Evolutionary conservation across 2,329 filamentous ascomycete species (phyloP).

Genomic region (Ascochyta koolunga): DNA sequence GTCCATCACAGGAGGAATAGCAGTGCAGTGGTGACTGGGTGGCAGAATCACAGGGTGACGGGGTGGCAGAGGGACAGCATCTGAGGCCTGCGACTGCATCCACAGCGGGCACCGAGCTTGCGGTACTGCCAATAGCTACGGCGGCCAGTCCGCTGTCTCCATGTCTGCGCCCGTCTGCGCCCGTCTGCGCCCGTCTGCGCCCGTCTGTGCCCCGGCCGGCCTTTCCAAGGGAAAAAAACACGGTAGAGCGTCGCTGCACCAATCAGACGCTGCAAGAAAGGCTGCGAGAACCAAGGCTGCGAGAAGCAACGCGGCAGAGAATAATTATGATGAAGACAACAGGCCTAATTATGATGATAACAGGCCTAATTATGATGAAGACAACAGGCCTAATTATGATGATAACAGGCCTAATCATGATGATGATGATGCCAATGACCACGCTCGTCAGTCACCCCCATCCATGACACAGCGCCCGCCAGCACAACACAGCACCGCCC

Average conservation of each 20-base stretch:
- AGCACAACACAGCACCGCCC: too few species aligned
- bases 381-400: too few species aligned
- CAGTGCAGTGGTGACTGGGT: constrained; percentile 3
- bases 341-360: constrained; percentile 14
- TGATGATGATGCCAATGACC: too few species aligned
- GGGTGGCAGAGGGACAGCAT: neutral
- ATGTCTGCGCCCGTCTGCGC: too few species aligned
- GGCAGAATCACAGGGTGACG: too few species aligned
- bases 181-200: constrained; percentile 13
- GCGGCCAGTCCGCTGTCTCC: constrained; percentile 7
- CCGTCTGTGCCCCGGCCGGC: constrained; percentile 8
- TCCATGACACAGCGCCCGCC: too few species aligned
- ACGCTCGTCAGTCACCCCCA: too few species aligned
- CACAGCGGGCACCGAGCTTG: constrained; percentile 14
- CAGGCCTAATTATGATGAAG: too few species aligned
- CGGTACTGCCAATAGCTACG: constrained; percentile 17
- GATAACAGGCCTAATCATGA: too few species aligned
- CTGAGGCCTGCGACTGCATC: constrained; percentile 5
- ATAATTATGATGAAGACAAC: too few species aligned
- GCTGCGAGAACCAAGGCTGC: too few species aligned
- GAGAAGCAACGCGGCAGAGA: too few species aligned
- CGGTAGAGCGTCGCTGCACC: constrained; percentile 12
- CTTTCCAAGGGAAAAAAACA: constrained; percentile 7
- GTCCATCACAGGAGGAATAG: constrained; percentile 24
- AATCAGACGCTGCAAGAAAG: constrained; percentile 18